Conservation (phyloP, 345 rosid species). For the Eucalyptus albens region DNA sequence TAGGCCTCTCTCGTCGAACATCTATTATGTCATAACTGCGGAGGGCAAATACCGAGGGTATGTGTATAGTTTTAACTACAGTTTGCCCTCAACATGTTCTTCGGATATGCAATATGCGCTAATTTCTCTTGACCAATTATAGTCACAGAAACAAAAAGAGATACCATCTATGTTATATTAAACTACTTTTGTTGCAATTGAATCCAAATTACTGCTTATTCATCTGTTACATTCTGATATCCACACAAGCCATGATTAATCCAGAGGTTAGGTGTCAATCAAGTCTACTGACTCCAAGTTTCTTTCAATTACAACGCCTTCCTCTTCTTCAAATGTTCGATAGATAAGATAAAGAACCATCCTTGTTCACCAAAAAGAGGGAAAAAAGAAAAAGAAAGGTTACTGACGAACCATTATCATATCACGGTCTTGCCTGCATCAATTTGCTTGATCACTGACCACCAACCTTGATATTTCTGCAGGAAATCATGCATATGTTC, state of each 20-base stretch:
- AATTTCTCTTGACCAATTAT: too few species aligned
- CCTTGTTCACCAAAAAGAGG: background rate
- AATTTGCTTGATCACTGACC: background rate
- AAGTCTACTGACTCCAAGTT: background rate
- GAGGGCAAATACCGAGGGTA: slow-evolving; percentile 27
- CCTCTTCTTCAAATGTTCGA: background rate
- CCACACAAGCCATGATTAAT: background rate
- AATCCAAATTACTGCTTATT: background rate
- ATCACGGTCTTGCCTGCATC: background rate
- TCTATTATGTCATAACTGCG: slow-evolving; percentile 23
- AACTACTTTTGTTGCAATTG: background rate
- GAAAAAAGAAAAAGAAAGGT: background rate
- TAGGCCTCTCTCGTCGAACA: slow-evolving; percentile 49
- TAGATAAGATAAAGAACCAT: background rate
- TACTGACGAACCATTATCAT: background rate
- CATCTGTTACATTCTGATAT: background rate
- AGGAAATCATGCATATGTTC: slow-evolving; percentile 18
- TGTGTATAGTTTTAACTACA: background rate
- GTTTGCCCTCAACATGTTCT: too few species aligned
- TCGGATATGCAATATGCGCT: too few species aligned
- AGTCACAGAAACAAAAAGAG: too few species aligned
- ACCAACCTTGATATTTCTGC: background rate
- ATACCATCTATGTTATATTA: too few species aligned
- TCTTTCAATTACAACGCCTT: background rate
- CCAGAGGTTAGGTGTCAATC: background rate